These are phyloP conservation scores for Botrytis fragariae DNA, from an alignment of 2,329 filamentous ascomycete genomes.

Conservation along the genomic window DNA sequence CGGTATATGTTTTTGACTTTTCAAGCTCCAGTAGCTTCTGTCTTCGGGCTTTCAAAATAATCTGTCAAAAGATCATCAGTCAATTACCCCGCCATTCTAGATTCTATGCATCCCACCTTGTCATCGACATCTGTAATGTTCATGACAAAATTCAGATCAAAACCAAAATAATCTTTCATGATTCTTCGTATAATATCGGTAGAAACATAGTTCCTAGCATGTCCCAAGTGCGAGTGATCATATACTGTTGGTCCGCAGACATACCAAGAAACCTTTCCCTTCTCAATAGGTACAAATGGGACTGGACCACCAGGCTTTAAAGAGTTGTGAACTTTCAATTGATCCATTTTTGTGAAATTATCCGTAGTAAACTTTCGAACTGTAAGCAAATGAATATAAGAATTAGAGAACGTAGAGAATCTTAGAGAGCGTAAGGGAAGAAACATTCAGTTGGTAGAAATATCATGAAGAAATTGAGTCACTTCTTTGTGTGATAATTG, in stretches of 20 bases:
- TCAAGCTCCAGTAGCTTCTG: slow-evolving; percentile 78
- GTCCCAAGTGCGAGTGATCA: slow-evolving; percentile 64
- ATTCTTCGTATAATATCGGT: slow-evolving; percentile 70
- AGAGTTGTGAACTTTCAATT: slow-evolving; percentile 38
- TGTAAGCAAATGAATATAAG: slow-evolving; percentile 20
- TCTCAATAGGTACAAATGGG: slow-evolving; percentile 28
- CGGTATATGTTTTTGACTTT: slow-evolving; percentile 62
- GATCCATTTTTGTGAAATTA: slow-evolving; percentile 26
- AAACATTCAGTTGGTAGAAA: slow-evolving; percentile 24
- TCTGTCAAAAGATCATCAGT: slow-evolving; percentile 15
- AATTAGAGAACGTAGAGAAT: not conserved
- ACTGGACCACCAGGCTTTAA: slow-evolving; percentile 35
- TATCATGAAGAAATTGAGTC: slow-evolving; percentile 21
- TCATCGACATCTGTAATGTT: slow-evolving; percentile 70
- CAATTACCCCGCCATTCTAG: slow-evolving; percentile 4
- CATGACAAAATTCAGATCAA: slow-evolving; percentile 67
- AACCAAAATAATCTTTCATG: slow-evolving; percentile 66
- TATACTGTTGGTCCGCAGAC: slow-evolving; percentile 69
- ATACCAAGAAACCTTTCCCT: slow-evolving; percentile 56
- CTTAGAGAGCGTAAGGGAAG: slow-evolving; percentile 20
- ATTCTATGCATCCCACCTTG: slow-evolving; percentile 43
- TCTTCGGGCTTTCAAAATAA: slow-evolving; percentile 58
- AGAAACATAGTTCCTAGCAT: slow-evolving; percentile 71
- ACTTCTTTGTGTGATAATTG: slow-evolving; percentile 19
- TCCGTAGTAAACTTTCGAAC: slow-evolving; percentile 22